Evolutionary conservation across 441 rosid species (phyloP), one percentile per base, ranked within the genome.

Genomic region (Viola pubescens): DNA sequence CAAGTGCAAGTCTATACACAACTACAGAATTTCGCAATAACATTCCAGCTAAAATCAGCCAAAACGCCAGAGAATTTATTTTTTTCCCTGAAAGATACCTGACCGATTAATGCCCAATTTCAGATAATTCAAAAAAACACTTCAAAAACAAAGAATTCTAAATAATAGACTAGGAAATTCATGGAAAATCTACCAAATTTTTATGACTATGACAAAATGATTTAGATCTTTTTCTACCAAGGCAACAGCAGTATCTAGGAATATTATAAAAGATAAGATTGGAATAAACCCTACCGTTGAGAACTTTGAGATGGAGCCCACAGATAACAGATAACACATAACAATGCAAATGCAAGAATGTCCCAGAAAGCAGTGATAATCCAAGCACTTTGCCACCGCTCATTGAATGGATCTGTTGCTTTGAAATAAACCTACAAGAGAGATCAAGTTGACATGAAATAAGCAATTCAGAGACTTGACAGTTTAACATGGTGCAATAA

Each of bases 301-400:
- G 97, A 84, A 73, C 79, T 92, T 67, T 83, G 88, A 48, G 98
- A 89, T 55, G 98, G 98, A 48, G 94, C 95, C 98, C 98, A 89
- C 11, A 89, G 92, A 70, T 85, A 83, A 81, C 97, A 92, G 62
- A 92, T 87, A 58, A 89, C 77, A 55, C 87, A 83, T n/a, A 89
- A 88, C 72, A 92, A 69, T 45, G 69, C 78, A 67, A 82, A 86
- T 52, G 97, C 82, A 70, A 89, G 81, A 72, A 84, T 66, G 62
- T 92, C 94, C 98, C 98, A 92, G 76, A 92, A 92, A 66, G 94
- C 92, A 58, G 98, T 84, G 71, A 87, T 86, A 55, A 89, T 84
- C 98, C 98, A 92, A 64, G 95, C 97, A 77, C 84, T 83, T 63
- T 77, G 92, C 97, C 98, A 92, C 56, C 85, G 75, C 71, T 92